Conservation (phyloP, 208 protist species). For the Trypanosoma congolense region DNA sequence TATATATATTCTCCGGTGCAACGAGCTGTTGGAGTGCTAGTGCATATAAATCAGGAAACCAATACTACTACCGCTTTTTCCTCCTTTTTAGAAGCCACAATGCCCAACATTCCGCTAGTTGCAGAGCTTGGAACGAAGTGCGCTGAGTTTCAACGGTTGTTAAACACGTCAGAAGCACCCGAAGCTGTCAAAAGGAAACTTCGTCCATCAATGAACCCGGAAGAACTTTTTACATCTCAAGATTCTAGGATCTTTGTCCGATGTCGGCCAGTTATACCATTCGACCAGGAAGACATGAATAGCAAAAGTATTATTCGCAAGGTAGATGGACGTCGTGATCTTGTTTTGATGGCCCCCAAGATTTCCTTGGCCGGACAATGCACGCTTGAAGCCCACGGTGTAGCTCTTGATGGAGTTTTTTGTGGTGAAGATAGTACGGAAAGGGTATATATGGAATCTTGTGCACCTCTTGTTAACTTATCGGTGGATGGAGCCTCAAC, state of each 20-base stretch:
- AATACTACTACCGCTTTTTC: too few relatives aligned
- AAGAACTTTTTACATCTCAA: slow-evolving; percentile 73
- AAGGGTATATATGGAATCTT: slow-evolving; percentile 73
- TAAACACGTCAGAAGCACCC: slow-evolving; percentile 65
- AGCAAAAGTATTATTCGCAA: slow-evolving; percentile 80
- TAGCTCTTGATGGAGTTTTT: slow-evolving; percentile 78
- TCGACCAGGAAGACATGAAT: slow-evolving; percentile 64
- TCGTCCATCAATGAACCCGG: slow-evolving; percentile 46
- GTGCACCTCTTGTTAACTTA: slow-evolving; percentile 70
- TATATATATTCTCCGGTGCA: too few relatives aligned
- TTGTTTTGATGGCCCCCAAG: slow-evolving; percentile 81
- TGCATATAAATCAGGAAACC: too few relatives aligned
- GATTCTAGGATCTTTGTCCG: slow-evolving; percentile 87
- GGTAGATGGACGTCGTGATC: slow-evolving; percentile 60
- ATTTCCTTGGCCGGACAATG: slow-evolving; percentile 79
- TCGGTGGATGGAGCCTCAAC: slow-evolving; percentile 76
- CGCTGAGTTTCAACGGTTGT: slow-evolving; percentile 75
- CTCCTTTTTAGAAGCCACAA: slow-evolving; percentile 24
- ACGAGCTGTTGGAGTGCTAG: too few relatives aligned
- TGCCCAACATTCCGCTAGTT: slow-evolving; percentile 85
- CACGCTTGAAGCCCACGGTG: slow-evolving; percentile 64
- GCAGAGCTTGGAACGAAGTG: slow-evolving; percentile 77
- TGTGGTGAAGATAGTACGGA: slow-evolving; percentile 59
- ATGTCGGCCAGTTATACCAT: slow-evolving; percentile 70
- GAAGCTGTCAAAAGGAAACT: slow-evolving; percentile 48